phyloP scores from a whole-genome alignment of 2,329 filamentous ascomycete genomes.

The Chaetomium olivaceum region DNA sequence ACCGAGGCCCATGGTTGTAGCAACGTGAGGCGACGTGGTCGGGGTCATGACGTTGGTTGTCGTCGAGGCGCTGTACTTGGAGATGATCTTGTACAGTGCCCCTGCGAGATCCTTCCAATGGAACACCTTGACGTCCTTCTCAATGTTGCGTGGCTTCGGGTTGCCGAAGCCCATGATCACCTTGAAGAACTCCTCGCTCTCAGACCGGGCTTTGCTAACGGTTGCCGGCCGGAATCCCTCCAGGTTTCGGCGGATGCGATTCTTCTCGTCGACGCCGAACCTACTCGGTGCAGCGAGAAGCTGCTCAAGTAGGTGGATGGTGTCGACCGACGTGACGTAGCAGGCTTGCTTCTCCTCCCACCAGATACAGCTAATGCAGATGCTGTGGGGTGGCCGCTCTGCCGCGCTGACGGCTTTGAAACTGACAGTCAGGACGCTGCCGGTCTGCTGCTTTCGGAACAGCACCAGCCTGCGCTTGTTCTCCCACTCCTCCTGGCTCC shows the following conservation, averaged over 20 bases:
- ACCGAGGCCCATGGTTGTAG: constrained; percentile 43
- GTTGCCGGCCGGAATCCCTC: constrained; percentile 92
- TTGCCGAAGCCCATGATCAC: constrained; percentile 97
- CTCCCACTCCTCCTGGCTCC: constrained; percentile 79
- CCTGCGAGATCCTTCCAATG: constrained; percentile 87
- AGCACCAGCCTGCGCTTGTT: constrained; percentile 81
- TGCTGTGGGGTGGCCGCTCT: constrained; percentile 78
- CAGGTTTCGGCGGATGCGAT: constrained; percentile 90
- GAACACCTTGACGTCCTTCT: constrained; percentile 99
- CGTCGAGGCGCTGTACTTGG: constrained; percentile 73
- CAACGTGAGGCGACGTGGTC: constrained; percentile 41
- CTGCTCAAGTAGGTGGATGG: constrained; percentile 90
- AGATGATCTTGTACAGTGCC: constrained; percentile 96
- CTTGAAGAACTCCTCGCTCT: constrained; percentile 98
- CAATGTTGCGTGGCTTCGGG: constrained; percentile 95
- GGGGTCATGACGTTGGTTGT: constrained; percentile 30
- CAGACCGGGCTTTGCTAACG: constrained; percentile 86
- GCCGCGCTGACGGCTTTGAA: constrained; percentile 79
- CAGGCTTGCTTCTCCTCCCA: constrained; percentile 91
- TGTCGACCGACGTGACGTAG: constrained; percentile 95
- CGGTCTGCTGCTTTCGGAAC: constrained; percentile 79
- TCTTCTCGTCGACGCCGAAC: constrained; percentile 98
- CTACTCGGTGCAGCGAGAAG: constrained; percentile 72
- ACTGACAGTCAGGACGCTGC: constrained; percentile 75
- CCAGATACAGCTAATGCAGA: constrained; percentile 96